Percentiles rank a stretch among this genome's conserved stretches.
These are phyloP conservation scores for Geotrichum siamense DNA, from an alignment of 1,139 yeast species.

Conservation along the genomic window DNA sequence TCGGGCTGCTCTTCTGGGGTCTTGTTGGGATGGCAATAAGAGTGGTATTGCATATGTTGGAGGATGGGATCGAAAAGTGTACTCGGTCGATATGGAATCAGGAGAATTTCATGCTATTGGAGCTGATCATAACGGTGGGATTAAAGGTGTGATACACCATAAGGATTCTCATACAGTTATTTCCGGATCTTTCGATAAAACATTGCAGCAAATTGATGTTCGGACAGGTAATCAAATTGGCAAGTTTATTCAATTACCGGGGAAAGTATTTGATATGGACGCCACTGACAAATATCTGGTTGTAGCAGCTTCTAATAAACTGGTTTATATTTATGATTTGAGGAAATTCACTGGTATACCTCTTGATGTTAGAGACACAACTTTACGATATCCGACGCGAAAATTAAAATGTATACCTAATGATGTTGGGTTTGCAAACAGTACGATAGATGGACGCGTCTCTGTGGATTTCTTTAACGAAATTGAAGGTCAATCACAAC, in stretches of 20 bases:
- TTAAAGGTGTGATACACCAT: conserved; percentile 30
- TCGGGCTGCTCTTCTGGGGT: conserved; percentile 31
- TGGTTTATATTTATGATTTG: conserved; percentile 53
- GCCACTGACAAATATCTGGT: conserved; percentile 42
- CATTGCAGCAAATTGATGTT: conserved; percentile 39
- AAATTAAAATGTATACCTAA: conserved; percentile 51
- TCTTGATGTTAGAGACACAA: conserved; percentile 53
- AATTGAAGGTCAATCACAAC: conserved; percentile 39
- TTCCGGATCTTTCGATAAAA: conserved; percentile 52
- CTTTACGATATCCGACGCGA: conserved; percentile 65
- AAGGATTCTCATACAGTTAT: conserved; percentile 33
- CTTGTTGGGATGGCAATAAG: conserved; percentile 28
- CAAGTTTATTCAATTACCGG: conserved; percentile 32
- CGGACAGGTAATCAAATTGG: conserved; percentile 18
- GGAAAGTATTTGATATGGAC: conserved; percentile 64
- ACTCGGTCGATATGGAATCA: conserved; percentile 27
- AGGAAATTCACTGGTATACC: conserved; percentile 42
- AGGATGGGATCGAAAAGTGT: conserved; percentile 28
- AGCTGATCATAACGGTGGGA: conserved; percentile 33
- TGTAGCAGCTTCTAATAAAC: conserved; percentile 50
- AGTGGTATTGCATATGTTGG: conserved; percentile 24
- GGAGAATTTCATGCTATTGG: conserved; percentile 27
- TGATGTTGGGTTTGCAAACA: conserved; percentile 58
- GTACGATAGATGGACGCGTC: conserved; percentile 85
- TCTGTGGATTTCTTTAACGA: conserved; percentile 68